These are phyloP conservation scores for Carex pumila DNA, from an alignment of 176 grass and related monocot genomes.

Conservation along the genomic window DNA sequence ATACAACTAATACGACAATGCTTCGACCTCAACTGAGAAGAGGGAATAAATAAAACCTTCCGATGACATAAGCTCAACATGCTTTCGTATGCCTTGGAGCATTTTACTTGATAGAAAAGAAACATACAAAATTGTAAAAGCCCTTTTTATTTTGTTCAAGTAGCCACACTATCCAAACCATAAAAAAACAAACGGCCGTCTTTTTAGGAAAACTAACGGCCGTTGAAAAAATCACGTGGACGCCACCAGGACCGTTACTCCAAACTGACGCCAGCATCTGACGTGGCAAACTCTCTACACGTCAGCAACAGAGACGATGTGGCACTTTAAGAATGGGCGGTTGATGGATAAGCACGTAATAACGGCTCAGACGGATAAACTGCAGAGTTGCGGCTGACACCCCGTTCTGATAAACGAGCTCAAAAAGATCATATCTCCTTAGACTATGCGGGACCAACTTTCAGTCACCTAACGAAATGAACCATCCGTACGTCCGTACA, in stretches of 20 bases:
- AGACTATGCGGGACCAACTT: neutral
- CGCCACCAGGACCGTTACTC: neutral
- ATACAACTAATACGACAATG: too few species aligned
- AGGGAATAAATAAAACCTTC: too few species aligned
- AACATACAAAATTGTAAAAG: too few species aligned
- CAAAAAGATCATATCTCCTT: neutral
- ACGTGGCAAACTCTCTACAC: neutral
- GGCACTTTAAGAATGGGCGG: neutral
- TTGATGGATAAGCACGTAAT: slow-evolving; percentile 25
- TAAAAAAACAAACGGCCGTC: neutral
- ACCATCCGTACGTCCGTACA: too few species aligned
- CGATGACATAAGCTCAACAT: too few species aligned
- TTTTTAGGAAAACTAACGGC: neutral
- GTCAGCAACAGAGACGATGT: neutral
- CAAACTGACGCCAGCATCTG: neutral
- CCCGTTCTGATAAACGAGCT: neutral
- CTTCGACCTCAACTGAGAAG: too few species aligned
- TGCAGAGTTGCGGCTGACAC: neutral
- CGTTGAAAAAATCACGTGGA: neutral
- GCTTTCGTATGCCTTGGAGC: too few species aligned
- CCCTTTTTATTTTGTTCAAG: too few species aligned
- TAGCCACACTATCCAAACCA: neutral
- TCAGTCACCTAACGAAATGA: neutral
- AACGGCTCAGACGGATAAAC: neutral
- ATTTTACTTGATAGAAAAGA: too few species aligned